Evolutionary conservation across 148 eudicot genomes (phyloP).

Genomic region (Chenopodium suecicum): DNA sequence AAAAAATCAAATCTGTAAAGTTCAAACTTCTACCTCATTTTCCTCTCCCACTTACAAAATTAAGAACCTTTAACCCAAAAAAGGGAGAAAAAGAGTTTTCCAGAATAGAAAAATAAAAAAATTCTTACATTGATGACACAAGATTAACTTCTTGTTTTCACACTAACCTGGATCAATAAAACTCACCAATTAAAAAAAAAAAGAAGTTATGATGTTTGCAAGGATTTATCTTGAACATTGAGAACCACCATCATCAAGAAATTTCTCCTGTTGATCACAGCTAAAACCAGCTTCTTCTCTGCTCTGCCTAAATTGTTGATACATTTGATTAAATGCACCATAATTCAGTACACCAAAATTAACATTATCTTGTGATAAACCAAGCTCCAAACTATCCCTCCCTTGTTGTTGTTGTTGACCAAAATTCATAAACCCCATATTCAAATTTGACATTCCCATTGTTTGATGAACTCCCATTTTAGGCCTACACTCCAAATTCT

Average conservation of each 20-base stretch:
- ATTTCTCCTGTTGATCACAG: conserved; percentile 24
- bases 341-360: conserved; percentile 26
- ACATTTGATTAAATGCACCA: conserved; percentile 30
- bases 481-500: conserved; percentile 22
- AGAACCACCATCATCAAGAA: conserved; percentile 26
- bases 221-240: conserved; percentile 5
- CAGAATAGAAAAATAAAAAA: not conserved
- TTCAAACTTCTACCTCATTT: conserved; percentile 9
- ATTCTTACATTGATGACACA: not conserved
- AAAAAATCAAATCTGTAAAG: conserved; percentile 1
- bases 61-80: not conserved
- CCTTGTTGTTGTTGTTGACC: conserved; percentile 17
- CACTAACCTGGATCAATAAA: not conserved
- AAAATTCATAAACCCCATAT: conserved; percentile 27
- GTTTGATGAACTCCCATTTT: conserved; percentile 20
- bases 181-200: not conserved
- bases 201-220: not conserved
- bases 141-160: conserved; percentile 3
- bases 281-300: conserved; percentile 10
- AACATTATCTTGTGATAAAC: conserved; percentile 26
- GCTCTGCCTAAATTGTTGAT: conserved; percentile 28
- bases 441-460: conserved; percentile 23
- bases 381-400: conserved; percentile 25
- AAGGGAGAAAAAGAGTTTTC: not conserved
- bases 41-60: conserved; percentile 15